Evolutionary conservation across 2,329 filamentous ascomycete species (phyloP).

Genomic region (Xylariaceae sp.): DNA sequence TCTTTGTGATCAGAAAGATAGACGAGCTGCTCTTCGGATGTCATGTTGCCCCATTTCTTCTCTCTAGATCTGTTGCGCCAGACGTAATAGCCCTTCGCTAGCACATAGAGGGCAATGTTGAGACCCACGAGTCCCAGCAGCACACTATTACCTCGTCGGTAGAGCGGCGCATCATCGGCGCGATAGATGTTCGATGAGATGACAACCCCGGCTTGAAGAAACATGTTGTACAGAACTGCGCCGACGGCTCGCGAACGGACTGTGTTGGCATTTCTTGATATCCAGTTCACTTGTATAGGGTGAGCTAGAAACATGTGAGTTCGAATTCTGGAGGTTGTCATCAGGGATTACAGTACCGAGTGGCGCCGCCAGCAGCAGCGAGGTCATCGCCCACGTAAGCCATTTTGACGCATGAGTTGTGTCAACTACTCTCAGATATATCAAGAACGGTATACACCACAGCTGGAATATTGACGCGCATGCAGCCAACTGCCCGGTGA

Average conservation of each 20-base stretch:
- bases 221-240: constrained; percentile 53
- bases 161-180: constrained; percentile 49
- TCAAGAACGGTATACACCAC: constrained; percentile 58
- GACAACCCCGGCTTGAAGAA: constrained; percentile 33
- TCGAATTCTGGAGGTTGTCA: not conserved
- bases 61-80: constrained; percentile 43
- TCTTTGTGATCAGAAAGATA: constrained; percentile 45
- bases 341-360: constrained; percentile 28
- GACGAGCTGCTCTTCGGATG: constrained; percentile 40
- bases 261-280: constrained; percentile 53
- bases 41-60: constrained; percentile 44
- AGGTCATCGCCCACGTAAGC: constrained; percentile 41
- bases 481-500: constrained; percentile 47
- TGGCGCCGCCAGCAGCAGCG: constrained; percentile 38
- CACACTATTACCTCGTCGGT: constrained; percentile 50
- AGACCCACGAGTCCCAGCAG: constrained; percentile 47
- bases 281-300: constrained; percentile 26
- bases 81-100: constrained; percentile 50
- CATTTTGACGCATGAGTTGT: constrained; percentile 38
- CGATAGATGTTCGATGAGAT: constrained; percentile 44
- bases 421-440: constrained; percentile 44
- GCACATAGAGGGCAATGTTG: constrained; percentile 47
- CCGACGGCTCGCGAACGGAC: constrained; percentile 56
- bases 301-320: constrained; percentile 18
- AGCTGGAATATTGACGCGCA: constrained; percentile 48